Base-by-base conservation (phyloP, 139 green algal genomes). In the Coccomyxa sp. region DNA sequence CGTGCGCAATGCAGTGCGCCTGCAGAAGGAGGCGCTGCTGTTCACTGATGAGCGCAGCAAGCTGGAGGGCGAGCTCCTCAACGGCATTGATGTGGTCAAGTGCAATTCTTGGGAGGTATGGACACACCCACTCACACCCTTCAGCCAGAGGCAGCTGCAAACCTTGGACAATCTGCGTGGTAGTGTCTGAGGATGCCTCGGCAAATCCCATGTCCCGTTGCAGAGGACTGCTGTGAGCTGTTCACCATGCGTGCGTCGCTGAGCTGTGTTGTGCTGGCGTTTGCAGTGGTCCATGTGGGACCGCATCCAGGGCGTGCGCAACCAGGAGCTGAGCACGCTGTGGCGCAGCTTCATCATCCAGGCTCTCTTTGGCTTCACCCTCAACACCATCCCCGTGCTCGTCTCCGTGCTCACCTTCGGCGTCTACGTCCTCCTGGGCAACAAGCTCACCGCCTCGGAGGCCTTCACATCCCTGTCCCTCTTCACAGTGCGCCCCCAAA, bases 71-170 rank as follows among this genome's bases (percentile, higher is more conserved):
- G 90, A 94, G 80, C 81, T 94, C 39, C 64, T 94, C 24, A 78
- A 74, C 85, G 88, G 87, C 73, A 88, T 94, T 24, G 87, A 93
- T 77, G 87, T 92, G 34, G 89, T 94, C 74, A 94, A 94, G 74
- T 89, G 84, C 75, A 84, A 71, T 64, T 77, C 86, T 14, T 93
- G 89, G 89, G 89, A 91, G 82, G 78, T 74, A 29, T 10, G 79
- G 12, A 38, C 50, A 31, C 70, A 18, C 82, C 5, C 50, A 64
- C 50, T n/a, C n/a, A n/a, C n/a, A n/a, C n/a, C n/a, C n/a, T n/a
- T n/a, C n/a, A n/a, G n/a, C n/a, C n/a, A n/a, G n/a, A n/a, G n/a
- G n/a, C n/a, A n/a, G n/a, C n/a, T n/a, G n/a, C n/a, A n/a, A n/a
- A n/a, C 24, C 33, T n/a, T n/a, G n/a, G n/a, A n/a, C 54, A 22